Percentiles rank a stretch among this genome's conserved stretches.
Conservation (phyloP, 2,329 filamentous ascomycete species). For the Mariannaea sp. region DNA sequence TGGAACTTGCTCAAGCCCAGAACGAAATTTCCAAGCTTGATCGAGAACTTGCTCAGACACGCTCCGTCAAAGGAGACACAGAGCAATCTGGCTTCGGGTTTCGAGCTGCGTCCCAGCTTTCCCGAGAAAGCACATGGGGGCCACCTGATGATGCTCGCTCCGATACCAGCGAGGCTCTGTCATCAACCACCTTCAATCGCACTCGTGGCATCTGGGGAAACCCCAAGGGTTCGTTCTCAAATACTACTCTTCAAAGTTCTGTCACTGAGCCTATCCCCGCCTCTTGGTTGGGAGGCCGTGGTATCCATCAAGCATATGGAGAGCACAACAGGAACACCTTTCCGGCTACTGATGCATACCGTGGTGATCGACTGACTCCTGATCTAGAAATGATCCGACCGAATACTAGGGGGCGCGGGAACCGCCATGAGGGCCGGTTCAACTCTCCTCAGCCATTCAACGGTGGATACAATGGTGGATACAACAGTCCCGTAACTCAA, state of each 20-base stretch:
- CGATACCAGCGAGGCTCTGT: slow-evolving; percentile 60
- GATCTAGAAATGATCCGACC: slow-evolving; percentile 56
- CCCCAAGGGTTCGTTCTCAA: slow-evolving; percentile 48
- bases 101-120: slow-evolving; percentile 26
- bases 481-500: slow-evolving; percentile 41
- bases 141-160: slow-evolving; percentile 59
- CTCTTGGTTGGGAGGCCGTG: slow-evolving; percentile 53
- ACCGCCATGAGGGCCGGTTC: slow-evolving; percentile 54
- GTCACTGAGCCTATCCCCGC: slow-evolving; percentile 44
- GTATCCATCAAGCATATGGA: slow-evolving; percentile 45
- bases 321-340: slow-evolving; percentile 46
- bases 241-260: slow-evolving; percentile 42
- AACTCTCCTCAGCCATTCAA: slow-evolving; percentile 42
- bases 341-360: slow-evolving; percentile 47
- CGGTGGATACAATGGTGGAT: slow-evolving; percentile 44
- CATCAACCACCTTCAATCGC: slow-evolving; percentile 57
- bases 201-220: slow-evolving; percentile 62
- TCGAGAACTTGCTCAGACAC: slow-evolving; percentile 69
- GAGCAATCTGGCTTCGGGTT: slow-evolving; percentile 32
- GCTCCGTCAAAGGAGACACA: slow-evolving; percentile 60
- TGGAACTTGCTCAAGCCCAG: slow-evolving; percentile 72
- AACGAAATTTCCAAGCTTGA: slow-evolving; percentile 73
- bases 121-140: slow-evolving; percentile 57
- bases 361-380: slow-evolving; percentile 52
- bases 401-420: slow-evolving; percentile 49